phyloP scores from a whole-genome alignment of 495 filamentous ascomycete species.

The Penicillium simplicissimum region DNA sequence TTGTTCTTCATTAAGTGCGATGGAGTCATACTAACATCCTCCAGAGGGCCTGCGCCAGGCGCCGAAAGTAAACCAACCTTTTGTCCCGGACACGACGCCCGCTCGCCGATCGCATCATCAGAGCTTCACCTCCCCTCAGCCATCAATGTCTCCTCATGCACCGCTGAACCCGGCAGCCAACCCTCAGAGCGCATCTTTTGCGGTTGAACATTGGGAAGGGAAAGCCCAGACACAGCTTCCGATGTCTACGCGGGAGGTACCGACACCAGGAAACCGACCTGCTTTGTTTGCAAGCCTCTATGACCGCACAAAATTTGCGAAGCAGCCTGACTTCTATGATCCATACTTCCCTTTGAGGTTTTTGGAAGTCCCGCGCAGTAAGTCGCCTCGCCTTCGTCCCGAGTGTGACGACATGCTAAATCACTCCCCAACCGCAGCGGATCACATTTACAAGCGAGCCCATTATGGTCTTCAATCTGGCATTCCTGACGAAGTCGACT shows the following conservation, averaged over 20 bases:
- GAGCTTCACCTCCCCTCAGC: conserved; percentile 38
- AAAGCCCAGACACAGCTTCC: conserved; percentile 39
- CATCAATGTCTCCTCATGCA: conserved; percentile 26
- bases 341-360: conserved; percentile 45
- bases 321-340: conserved; percentile 45
- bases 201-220: conserved; percentile 41
- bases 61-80: conserved; percentile 49
- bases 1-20: background rate
- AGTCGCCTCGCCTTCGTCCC: conserved; percentile 10
- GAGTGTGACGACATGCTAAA: background rate
- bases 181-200: conserved; percentile 30
- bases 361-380: conserved; percentile 47
- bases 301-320: conserved; percentile 33
- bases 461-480: conserved; percentile 77
- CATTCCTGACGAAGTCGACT: conserved; percentile 79
- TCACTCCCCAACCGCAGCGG: conserved; percentile 27
- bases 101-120: conserved; percentile 41
- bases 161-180: conserved; percentile 36
- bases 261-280: conserved; percentile 47
- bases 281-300: conserved; percentile 33
- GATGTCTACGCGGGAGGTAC: conserved; percentile 46
- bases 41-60: conserved; percentile 51
- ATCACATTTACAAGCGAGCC: conserved; percentile 82
- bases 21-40: conserved; percentile 17
- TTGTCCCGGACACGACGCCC: conserved; percentile 47